These are phyloP conservation scores for Infundibulicybe gibba DNA, from an alignment of 768 basidiomycete species.

Conservation along the genomic window DNA sequence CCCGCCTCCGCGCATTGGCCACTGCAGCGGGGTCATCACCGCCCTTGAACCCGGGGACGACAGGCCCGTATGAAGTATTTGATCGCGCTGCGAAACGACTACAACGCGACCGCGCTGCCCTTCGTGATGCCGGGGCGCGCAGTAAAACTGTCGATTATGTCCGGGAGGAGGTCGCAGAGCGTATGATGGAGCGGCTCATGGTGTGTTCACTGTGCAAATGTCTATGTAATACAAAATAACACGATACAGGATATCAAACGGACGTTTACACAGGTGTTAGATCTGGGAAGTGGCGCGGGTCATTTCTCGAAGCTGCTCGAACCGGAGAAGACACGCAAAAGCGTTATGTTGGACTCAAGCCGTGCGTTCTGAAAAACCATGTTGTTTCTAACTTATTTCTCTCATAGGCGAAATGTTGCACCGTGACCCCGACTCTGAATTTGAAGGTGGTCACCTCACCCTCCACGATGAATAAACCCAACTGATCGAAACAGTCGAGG, in stretches of 20 bases:
- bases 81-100: slow-evolving; percentile 74
- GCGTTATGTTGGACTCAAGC: slow-evolving; percentile 84
- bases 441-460: slow-evolving; percentile 57
- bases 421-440: slow-evolving; percentile 75
- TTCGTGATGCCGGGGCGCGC: slow-evolving; percentile 47
- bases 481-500: slow-evolving; percentile 49
- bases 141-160: slow-evolving; percentile 90
- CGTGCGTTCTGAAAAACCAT: slow-evolving; percentile 41
- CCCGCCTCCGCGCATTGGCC: slow-evolving; percentile 38
- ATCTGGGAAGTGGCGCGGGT: slow-evolving; percentile 88
- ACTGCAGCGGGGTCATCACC: slow-evolving; percentile 42
- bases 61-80: slow-evolving; percentile 80
- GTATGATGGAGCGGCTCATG: slow-evolving; percentile 86
- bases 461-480: slow-evolving; percentile 3
- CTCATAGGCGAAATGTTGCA: slow-evolving; percentile 39
- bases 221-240: slow-evolving; percentile 1
- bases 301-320: slow-evolving; percentile 87
- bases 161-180: slow-evolving; percentile 84
- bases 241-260: slow-evolving; percentile 81
- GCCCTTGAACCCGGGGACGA: slow-evolving; percentile 36
- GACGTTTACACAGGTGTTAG: slow-evolving; percentile 74
- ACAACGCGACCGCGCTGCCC: slow-evolving; percentile 76
- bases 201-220: slow-evolving; percentile 35
- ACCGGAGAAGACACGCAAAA: slow-evolving; percentile 59
- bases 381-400: neutral